Conservation (phyloP, 176 grass and related monocot genomes). For the Chrysopogon serrulatus region DNA sequence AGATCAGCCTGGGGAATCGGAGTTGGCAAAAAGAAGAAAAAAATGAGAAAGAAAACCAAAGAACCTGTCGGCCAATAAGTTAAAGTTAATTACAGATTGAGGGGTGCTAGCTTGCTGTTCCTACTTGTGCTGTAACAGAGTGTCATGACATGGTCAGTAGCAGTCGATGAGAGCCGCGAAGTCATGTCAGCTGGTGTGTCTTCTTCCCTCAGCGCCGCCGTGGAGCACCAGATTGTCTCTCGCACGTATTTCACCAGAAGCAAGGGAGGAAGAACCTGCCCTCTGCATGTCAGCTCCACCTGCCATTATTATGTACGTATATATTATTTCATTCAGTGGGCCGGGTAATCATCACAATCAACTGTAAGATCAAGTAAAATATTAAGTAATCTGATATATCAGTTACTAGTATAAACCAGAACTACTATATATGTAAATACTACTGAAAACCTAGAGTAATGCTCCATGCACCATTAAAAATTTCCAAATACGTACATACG, state of each 20-base stretch:
- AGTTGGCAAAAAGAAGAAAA: background rate
- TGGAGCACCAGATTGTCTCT: slow-evolving; percentile 63
- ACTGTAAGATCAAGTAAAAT: background rate
- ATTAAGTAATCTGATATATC: background rate
- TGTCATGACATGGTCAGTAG: slow-evolving; percentile 74
- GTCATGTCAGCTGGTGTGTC: background rate
- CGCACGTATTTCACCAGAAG: slow-evolving; percentile 63
- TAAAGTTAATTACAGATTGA: slow-evolving; percentile 5
- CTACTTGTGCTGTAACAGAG: slow-evolving; percentile 57
- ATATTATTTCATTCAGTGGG: background rate
- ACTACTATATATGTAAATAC: background rate
- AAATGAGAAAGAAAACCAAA: background rate
- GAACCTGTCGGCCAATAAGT: background rate
- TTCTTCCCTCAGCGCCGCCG: background rate
- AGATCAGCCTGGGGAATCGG: background rate
- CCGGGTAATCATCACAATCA: background rate
- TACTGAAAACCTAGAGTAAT: background rate
- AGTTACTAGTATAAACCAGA: background rate
- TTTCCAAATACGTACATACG: background rate
- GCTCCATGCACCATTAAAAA: background rate
- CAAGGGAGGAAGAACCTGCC: slow-evolving; percentile 54
- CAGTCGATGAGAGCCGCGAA: background rate
- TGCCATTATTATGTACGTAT: background rate
- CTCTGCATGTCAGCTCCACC: slow-evolving; percentile 80
- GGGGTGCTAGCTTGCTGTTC: slow-evolving; percentile 7